These are phyloP conservation scores for Mesembryanthemum crystallinum DNA, from an alignment of 148 eudicot species.

Conservation along the genomic window DNA sequence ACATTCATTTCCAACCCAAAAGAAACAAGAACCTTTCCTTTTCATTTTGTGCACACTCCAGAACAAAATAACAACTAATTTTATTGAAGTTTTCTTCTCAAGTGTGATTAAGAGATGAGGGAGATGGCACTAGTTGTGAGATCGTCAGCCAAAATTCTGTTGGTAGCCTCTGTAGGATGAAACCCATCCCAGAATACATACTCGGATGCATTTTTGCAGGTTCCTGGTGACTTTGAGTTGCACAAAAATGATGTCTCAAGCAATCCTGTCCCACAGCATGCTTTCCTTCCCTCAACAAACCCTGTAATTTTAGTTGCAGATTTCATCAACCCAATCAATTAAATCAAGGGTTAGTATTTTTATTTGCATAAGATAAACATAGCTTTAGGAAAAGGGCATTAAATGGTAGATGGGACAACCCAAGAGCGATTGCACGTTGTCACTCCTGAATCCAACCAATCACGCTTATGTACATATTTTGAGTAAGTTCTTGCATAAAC, in stretches of 20 bases:
- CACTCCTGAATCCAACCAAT: too few relatives aligned
- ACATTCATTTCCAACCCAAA: neutral
- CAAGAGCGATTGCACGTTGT: too few relatives aligned
- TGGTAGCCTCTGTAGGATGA: slow-evolving; percentile 84
- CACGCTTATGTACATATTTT: too few relatives aligned
- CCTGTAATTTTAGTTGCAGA: slow-evolving; percentile 41
- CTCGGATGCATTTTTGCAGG: slow-evolving; percentile 68
- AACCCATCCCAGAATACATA: slow-evolving; percentile 91
- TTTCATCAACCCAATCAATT: slow-evolving; percentile 5
- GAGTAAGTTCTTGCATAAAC: too few relatives aligned
- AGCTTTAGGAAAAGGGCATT: neutral
- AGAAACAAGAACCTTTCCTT: neutral
- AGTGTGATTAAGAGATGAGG: slow-evolving; percentile 49
- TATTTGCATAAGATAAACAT: neutral
- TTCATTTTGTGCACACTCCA: neutral
- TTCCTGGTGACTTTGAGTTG: slow-evolving; percentile 63
- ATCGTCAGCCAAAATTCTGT: slow-evolving; percentile 58
- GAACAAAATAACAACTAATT: neutral
- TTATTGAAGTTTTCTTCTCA: neutral
- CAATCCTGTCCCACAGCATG: slow-evolving; percentile 82
- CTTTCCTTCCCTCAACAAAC: slow-evolving; percentile 73
- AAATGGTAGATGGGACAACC: too few relatives aligned
- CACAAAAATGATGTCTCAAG: slow-evolving; percentile 70
- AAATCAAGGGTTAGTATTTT: neutral
- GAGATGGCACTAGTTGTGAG: slow-evolving; percentile 58